Percentiles rank a stretch among this genome's conserved stretches.
phyloP scores from a whole-genome alignment of 306 rosid genomes.

The Acmispon strigosus region DNA sequence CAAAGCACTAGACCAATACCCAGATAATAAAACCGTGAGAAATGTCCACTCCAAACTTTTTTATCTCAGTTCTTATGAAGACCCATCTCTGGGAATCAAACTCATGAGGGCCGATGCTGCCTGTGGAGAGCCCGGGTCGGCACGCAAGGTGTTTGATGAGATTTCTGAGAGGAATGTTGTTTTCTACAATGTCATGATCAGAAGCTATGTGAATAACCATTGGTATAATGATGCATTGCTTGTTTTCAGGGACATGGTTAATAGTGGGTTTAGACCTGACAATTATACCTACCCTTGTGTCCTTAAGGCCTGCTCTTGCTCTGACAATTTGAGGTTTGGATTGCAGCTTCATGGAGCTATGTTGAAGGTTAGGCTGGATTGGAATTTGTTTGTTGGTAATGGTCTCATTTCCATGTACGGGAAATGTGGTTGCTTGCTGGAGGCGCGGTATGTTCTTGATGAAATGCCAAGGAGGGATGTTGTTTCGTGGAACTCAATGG shows the following conservation, averaged over 20 bases:
- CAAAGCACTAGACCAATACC: slow-evolving; percentile 37
- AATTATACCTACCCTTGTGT: slow-evolving; percentile 62
- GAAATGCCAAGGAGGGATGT: slow-evolving; percentile 46
- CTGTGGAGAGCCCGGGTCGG: slow-evolving; percentile 33
- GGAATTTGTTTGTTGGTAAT: slow-evolving; percentile 56
- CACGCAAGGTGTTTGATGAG: slow-evolving; percentile 54
- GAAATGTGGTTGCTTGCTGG: slow-evolving; percentile 48
- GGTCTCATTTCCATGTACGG: slow-evolving; percentile 68
- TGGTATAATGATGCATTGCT: slow-evolving; percentile 37
- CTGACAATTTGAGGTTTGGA: slow-evolving; percentile 43
- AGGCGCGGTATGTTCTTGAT: slow-evolving; percentile 55
- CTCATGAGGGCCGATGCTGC: slow-evolving; percentile 62
- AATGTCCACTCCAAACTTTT: slow-evolving; percentile 44
- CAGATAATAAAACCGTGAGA: slow-evolving; percentile 48
- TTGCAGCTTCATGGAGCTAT: slow-evolving; percentile 62
- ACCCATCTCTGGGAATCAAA: slow-evolving; percentile 52
- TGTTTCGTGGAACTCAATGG: slow-evolving; percentile 69
- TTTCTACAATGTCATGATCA: slow-evolving; percentile 61
- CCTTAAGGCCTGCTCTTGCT: slow-evolving; percentile 59
- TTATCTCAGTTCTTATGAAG: slow-evolving; percentile 22
- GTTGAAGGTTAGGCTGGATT: slow-evolving; percentile 39
- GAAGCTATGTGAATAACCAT: slow-evolving; percentile 63
- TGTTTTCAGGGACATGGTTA: slow-evolving; percentile 44
- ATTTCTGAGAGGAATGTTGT: slow-evolving; percentile 46
- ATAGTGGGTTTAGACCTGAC: slow-evolving; percentile 45